phyloP scores from a whole-genome alignment of 257 asterid genomes.

The Solanum tarapatanum region DNA sequence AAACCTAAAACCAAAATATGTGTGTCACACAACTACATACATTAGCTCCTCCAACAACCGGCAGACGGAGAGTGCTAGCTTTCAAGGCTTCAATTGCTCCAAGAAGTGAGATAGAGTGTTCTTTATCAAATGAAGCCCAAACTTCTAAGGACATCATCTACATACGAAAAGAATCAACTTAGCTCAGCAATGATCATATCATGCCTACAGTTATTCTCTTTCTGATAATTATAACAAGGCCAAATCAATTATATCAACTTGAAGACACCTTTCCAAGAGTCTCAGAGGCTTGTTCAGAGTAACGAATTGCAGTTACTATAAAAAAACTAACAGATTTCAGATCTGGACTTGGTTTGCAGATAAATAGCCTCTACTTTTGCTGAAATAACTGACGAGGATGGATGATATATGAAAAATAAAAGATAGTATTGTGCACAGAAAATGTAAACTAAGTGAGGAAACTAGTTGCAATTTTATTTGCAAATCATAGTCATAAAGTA shows the following conservation, averaged over 20 bases:
- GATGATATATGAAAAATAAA: not conserved
- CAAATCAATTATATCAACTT: not conserved
- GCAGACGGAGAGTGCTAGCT: slow-evolving; percentile 92
- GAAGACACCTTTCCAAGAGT: not conserved
- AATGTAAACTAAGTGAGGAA: not conserved
- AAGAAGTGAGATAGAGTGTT: slow-evolving; percentile 49
- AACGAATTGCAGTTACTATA: not conserved
- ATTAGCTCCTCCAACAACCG: slow-evolving; percentile 67
- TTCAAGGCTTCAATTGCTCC: slow-evolving; percentile 88
- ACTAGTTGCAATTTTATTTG: not conserved
- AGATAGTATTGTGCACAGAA: not conserved
- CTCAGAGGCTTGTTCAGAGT: not conserved
- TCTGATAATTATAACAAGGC: not conserved
- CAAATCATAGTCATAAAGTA: not conserved
- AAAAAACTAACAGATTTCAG: not conserved
- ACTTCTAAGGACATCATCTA: slow-evolving; percentile 57
- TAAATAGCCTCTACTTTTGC: not conserved
- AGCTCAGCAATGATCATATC: slow-evolving; percentile 5
- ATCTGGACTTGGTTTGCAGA: not conserved
- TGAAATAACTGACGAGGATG: not conserved
- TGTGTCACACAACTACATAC: slow-evolving; percentile 27
- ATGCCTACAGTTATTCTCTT: not conserved
- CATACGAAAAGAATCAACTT: not conserved
- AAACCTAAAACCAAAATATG: not conserved
- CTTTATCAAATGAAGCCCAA: slow-evolving; percentile 69